These are phyloP conservation scores for Aspergillus transmontanensis DNA, from an alignment of 2,329 filamentous ascomycete species.

Conservation along the genomic window DNA sequence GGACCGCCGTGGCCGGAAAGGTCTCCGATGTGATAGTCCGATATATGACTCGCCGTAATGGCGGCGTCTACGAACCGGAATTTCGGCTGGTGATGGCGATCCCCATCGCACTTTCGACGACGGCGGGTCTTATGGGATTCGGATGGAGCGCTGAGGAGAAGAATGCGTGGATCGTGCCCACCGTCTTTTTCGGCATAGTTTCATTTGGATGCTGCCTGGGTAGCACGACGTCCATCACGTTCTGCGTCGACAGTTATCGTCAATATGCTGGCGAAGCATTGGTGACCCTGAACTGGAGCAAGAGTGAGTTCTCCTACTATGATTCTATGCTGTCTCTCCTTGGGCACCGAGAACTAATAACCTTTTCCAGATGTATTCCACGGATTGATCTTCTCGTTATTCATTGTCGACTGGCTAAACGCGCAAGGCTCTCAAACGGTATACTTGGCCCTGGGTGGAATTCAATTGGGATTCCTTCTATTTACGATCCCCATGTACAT, in stretches of 20 bases:
- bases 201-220: slow-evolving; percentile 91
- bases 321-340: background rate
- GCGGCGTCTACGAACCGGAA: slow-evolving; percentile 93
- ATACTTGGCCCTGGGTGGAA: slow-evolving; percentile 80
- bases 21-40: slow-evolving; percentile 83
- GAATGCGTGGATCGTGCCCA: slow-evolving; percentile 87
- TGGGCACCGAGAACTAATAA: slow-evolving; percentile 14
- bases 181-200: slow-evolving; percentile 87
- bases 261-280: slow-evolving; percentile 93
- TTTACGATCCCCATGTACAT: slow-evolving; percentile 90
- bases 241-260: slow-evolving; percentile 89
- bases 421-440: slow-evolving; percentile 73
- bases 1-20: slow-evolving; percentile 88
- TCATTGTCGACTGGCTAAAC: slow-evolving; percentile 83
- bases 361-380: slow-evolving; percentile 69
- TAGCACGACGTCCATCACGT: slow-evolving; percentile 89
- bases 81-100: slow-evolving; percentile 86
- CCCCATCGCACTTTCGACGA: slow-evolving; percentile 76
- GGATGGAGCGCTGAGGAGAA: slow-evolving; percentile 83
- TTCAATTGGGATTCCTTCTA: slow-evolving; percentile 75
- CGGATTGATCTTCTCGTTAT: slow-evolving; percentile 83
- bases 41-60: slow-evolving; percentile 79
- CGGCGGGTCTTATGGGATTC: slow-evolving; percentile 88
- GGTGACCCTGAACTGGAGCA: slow-evolving; percentile 91
- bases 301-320: slow-evolving; percentile 58